Evolutionary conservation across 2,329 filamentous ascomycete species (phyloP).

Genomic region (Ceratocystiopsis minuta): DNA sequence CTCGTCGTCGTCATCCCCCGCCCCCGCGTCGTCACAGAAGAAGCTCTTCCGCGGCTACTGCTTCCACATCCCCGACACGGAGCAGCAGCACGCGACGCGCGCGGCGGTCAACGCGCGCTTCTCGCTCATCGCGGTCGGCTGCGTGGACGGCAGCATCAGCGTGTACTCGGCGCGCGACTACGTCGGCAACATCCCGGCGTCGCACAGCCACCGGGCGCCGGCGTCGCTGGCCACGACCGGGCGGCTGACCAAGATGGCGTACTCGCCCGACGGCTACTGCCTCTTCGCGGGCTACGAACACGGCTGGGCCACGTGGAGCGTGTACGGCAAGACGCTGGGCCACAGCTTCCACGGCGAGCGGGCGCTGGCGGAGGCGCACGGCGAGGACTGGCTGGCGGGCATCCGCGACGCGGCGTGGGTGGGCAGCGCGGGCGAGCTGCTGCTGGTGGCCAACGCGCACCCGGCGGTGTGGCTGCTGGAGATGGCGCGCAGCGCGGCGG

Average conservation of each 20-base stretch:
- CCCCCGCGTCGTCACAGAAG: conserved; percentile 24
- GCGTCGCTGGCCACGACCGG: conserved; percentile 53
- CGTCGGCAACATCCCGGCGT: conserved; percentile 74
- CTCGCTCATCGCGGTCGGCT: conserved; percentile 78
- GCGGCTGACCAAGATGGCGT: conserved; percentile 53
- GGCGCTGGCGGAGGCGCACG: conserved; percentile 44
- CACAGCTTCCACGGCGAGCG: conserved; percentile 63
- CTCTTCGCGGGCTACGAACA: conserved; percentile 83
- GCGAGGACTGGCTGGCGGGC: conserved; percentile 71
- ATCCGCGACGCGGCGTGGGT: conserved; percentile 69
- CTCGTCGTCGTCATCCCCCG: neutral
- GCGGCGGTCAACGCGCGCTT: conserved; percentile 88
- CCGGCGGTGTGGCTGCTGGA: conserved; percentile 75
- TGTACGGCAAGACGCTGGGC: conserved; percentile 79
- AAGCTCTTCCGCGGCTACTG: conserved; percentile 78
- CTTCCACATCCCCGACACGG: conserved; percentile 56
- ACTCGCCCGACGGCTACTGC: conserved; percentile 92
- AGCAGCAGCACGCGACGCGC: conserved; percentile 44
- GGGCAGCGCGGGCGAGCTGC: conserved; percentile 68
- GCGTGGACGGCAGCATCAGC: conserved; percentile 57
- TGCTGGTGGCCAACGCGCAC: conserved; percentile 53
- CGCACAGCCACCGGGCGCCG: conserved; percentile 57
- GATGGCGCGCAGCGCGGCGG: conserved; percentile 84
- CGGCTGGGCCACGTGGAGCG: conserved; percentile 94
- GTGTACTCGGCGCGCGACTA: conserved; percentile 94